A percentile compares a stretch with the other conserved stretches of the same genome.
Conservation (phyloP, 1,139 yeast genomes). For the Debaryomyces fabryi region DNA sequence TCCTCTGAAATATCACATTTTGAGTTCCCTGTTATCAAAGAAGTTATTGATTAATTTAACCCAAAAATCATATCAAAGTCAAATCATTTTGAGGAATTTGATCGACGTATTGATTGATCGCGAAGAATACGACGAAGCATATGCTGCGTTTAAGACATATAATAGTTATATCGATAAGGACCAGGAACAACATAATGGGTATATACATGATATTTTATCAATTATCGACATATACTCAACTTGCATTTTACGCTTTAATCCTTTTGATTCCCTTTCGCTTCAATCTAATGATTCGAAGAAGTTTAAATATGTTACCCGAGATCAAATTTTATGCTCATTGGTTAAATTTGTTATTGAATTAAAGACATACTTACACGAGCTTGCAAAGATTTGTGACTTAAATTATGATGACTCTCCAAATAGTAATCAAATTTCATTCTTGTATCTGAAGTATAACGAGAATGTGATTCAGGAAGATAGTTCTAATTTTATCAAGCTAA, state of each 20-base stretch:
- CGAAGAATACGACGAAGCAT: slow-evolving; percentile 47
- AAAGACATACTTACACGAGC: slow-evolving; percentile 25
- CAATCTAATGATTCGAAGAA: slow-evolving; percentile 17
- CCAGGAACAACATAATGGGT: slow-evolving; percentile 36
- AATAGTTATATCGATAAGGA: slow-evolving; percentile 38
- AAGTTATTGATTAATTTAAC: slow-evolving; percentile 35
- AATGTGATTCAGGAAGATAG: slow-evolving; percentile 34
- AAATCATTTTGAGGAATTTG: slow-evolving; percentile 34
- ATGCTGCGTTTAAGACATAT: slow-evolving; percentile 46
- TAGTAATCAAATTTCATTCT: slow-evolving; percentile 35
- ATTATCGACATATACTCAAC: slow-evolving; percentile 41
- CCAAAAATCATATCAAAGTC: slow-evolving; percentile 43
- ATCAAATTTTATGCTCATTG: slow-evolving; percentile 27
- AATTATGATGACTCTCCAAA: slow-evolving; percentile 27
- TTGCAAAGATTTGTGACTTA: slow-evolving; percentile 30
- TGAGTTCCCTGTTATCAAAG: slow-evolving; percentile 34
- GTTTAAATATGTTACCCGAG: slow-evolving; percentile 31
- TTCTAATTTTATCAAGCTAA: slow-evolving; percentile 32
- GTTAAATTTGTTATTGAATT: slow-evolving; percentile 23
- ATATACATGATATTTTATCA: slow-evolving; percentile 35
- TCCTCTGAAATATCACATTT: slow-evolving; percentile 23
- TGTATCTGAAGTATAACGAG: slow-evolving; percentile 40
- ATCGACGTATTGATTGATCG: slow-evolving; percentile 39
- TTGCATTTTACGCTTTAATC: slow-evolving; percentile 42
- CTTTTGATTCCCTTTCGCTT: slow-evolving; percentile 30